phyloP scores from a whole-genome alignment of 306 rosid species.

The Mimosa bimucronata region DNA sequence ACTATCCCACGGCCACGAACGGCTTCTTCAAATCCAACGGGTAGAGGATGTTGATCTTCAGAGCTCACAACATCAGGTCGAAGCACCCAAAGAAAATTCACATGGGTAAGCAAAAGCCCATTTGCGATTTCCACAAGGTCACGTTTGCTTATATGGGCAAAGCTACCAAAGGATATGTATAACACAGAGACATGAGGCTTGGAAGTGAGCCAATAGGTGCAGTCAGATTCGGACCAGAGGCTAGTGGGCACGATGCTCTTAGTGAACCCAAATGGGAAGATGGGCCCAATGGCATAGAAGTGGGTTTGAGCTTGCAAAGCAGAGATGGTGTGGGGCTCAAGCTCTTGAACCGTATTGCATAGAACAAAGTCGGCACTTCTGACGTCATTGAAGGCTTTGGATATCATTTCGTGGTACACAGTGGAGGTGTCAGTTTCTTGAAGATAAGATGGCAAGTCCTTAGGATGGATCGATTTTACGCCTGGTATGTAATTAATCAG shows the following conservation, averaged over 20 bases:
- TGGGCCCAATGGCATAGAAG: conserved; percentile 65
- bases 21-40: conserved; percentile 45
- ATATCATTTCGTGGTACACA: conserved; percentile 49
- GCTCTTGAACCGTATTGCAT: conserved; percentile 56
- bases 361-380: conserved; percentile 52
- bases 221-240: conserved; percentile 66
- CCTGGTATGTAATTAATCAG: conserved; percentile 66
- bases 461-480: conserved; percentile 51
- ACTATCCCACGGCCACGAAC: conserved; percentile 45
- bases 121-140: conserved; percentile 48
- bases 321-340: conserved; percentile 47
- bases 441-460: conserved; percentile 57
- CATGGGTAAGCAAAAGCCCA: conserved; percentile 52
- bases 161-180: conserved; percentile 67
- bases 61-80: too few species aligned
- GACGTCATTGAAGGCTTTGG: conserved; percentile 47
- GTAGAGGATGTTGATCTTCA: conserved; percentile 1
- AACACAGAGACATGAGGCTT: conserved; percentile 56
- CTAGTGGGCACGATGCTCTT: conserved; percentile 52
- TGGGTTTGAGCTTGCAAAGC: conserved; percentile 40
- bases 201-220: conserved; percentile 63
- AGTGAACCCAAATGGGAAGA: conserved; percentile 53
- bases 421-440: conserved; percentile 47
- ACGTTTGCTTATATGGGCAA: conserved; percentile 45
- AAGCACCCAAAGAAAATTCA: background rate